Conservation (phyloP, 306 rosid genomes). For the Inga leiocalycina region DNA sequence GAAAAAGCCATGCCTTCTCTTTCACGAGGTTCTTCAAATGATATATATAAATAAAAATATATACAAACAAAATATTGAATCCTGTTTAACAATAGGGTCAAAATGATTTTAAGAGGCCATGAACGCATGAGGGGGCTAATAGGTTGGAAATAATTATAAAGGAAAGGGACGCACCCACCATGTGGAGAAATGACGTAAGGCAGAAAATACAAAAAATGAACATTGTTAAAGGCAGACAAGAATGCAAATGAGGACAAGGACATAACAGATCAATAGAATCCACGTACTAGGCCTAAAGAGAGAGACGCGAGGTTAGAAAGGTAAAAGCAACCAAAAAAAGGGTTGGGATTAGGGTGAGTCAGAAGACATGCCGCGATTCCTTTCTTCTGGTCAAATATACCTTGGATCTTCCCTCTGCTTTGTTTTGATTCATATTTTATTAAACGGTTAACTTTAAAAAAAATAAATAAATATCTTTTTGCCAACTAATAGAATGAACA, state of each 20-base stretch:
- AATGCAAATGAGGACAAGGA: neutral
- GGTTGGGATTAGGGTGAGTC: neutral
- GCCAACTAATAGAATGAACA: neutral
- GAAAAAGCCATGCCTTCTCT: neutral
- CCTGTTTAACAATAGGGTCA: neutral
- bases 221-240: neutral
- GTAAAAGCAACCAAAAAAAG: neutral
- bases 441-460: neutral
- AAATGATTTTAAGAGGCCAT: neutral
- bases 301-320: neutral
- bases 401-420: neutral
- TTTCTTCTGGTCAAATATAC: constrained; percentile 15
- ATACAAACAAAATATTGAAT: neutral
- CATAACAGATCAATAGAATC: neutral
- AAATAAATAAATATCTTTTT: no score
- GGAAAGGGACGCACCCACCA: neutral
- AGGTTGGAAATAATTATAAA: neutral
- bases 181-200: neutral
- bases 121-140: no score
- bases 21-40: neutral
- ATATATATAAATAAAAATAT: no score
- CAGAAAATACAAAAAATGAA: neutral
- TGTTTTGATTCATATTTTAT: no score
- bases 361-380: neutral
- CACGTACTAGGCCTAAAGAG: neutral